Base-by-base conservation (phyloP, 306 rosid genomes). In the Casuarina cunninghamiana region DNA sequence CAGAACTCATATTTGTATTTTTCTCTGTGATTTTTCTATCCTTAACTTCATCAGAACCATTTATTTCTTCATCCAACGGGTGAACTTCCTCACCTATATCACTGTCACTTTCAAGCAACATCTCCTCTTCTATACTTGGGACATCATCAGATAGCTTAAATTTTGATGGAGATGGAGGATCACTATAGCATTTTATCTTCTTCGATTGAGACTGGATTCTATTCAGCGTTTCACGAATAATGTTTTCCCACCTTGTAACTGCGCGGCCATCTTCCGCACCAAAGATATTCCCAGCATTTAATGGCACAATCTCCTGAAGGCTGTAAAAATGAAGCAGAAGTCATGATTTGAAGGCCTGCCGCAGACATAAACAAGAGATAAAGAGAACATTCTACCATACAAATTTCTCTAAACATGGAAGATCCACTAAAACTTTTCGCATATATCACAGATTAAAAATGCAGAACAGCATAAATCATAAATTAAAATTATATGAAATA, bases 261-360 rank as follows among this genome's bases (percentile, higher is more conserved):
- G 96, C 97, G 57, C 95, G 88, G 71, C 75, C 86, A 78, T 90
- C 96, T 88, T 87, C 97, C 37, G 90, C 90, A 6, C 91, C 98
- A 86, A 94, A 88, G 78, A 94, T 87, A 80, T 94, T 94, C 74
- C 97, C 96, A 35, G 98, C 90, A 72, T 88, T 94, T 72, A 94
- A 86, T 42, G 98, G 97, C 65, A 94, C 98, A 78, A 94, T 92
- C 92, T 94, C 98, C 80, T 94, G 98, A 90, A 94, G 88, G 74
- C 98, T 94, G 91, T 77, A 82, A 79, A 70, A 53, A 43, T 9
- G 78, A 74, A 80, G 45, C 75, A 79, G 55, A 32, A 53, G 77
- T 82, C 81, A 81, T 74, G 38, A 42, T 50, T 32, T 55, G 51
- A 77, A 17, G 45, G 17, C 45, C 53, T 19, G 53, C 63, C 5